Evolutionary conservation across 345 rosid species (phyloP).

Genomic region (Melaleuca alternifolia): DNA sequence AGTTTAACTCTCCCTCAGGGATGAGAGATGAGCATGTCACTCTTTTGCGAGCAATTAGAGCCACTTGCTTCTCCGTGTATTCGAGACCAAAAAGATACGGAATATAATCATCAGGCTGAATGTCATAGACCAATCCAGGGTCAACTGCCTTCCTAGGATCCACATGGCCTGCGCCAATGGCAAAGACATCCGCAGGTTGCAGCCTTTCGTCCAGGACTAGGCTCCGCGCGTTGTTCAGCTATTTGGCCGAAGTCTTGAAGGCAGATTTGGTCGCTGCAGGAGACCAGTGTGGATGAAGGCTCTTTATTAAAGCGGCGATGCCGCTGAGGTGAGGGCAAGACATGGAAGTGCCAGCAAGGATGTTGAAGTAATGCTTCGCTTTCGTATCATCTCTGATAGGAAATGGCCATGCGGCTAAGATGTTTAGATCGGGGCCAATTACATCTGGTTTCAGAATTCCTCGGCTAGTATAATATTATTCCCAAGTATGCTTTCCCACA

Average conservation of each 20-base stretch:
- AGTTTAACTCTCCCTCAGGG: slow-evolving; percentile 24
- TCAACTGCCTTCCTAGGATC: slow-evolving; percentile 37
- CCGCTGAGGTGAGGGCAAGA: slow-evolving; percentile 54
- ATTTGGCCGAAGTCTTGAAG: slow-evolving; percentile 32
- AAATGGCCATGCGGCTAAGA: slow-evolving; percentile 41
- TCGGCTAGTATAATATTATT: too few species aligned
- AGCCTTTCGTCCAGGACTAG: slow-evolving; percentile 24
- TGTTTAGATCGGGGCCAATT: slow-evolving; percentile 37
- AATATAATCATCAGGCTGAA: slow-evolving; percentile 12
- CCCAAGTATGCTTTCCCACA: too few species aligned
- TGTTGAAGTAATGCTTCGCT: slow-evolving; percentile 21
- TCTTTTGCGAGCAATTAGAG: background rate
- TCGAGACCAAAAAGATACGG: too few species aligned
- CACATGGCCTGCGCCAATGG: slow-evolving; percentile 47
- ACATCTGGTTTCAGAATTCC: slow-evolving; percentile 43
- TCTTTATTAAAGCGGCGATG: slow-evolving; percentile 28
- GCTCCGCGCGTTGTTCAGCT: slow-evolving; percentile 20
- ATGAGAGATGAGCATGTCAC: slow-evolving; percentile 14
- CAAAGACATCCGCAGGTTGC: slow-evolving; percentile 30
- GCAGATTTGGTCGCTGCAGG: slow-evolving; percentile 47
- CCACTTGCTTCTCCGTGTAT: background rate
- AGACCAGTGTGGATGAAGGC: slow-evolving; percentile 35
- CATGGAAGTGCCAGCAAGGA: slow-evolving; percentile 46
- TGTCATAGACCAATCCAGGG: slow-evolving; percentile 42
- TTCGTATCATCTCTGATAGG: slow-evolving; percentile 16